phyloP scores from a whole-genome alignment of 192 early-diverging fungal genomes.

The Podila minutissima region DNA sequence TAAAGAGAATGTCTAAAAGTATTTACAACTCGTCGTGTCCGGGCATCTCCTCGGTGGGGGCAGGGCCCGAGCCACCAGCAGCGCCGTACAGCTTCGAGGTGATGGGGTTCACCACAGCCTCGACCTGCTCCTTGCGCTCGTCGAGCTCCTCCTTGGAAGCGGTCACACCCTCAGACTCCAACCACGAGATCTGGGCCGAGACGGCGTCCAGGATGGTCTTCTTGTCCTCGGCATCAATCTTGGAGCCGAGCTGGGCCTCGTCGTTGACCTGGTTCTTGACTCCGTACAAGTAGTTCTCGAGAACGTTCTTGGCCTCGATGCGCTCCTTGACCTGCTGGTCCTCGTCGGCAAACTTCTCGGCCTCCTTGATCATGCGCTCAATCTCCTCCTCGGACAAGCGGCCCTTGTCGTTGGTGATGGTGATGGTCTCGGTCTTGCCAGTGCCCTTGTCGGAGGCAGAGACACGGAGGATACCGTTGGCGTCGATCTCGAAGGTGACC shows the following conservation, averaged over 20 bases:
- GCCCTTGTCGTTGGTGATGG: constrained; percentile 98
- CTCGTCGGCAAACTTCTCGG: constrained; percentile 93
- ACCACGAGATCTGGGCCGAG: constrained; percentile 74
- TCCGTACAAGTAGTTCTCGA: constrained; percentile 93
- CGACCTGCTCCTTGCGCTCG: constrained; percentile 94
- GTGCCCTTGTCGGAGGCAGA: constrained; percentile 96
- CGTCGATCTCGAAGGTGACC: constrained; percentile 96
- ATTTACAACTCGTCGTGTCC: constrained; percentile 77
- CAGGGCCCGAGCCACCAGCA: constrained; percentile 65
- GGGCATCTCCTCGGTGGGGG: constrained; percentile 66
- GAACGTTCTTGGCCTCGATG: constrained; percentile 88
- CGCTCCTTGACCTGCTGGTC: constrained; percentile 84
- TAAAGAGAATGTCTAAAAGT: constrained; percentile 14
- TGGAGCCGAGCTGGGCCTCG: constrained; percentile 85
- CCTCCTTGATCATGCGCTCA: constrained; percentile 96
- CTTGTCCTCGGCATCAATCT: constrained; percentile 92
- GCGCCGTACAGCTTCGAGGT: constrained; percentile 87
- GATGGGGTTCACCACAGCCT: constrained; percentile 95
- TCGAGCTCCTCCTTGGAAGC: constrained; percentile 98
- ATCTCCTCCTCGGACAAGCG: constrained; percentile 95
- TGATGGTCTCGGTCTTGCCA: constrained; percentile 96
- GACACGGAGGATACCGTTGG: constrained; percentile 94
- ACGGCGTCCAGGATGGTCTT: constrained; percentile 84
- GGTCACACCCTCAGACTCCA: constrained; percentile 80
- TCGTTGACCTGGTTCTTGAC: constrained; percentile 90